Evolutionary conservation across 495 filamentous ascomycete genomes (phyloP).

Genomic region (Diplogelasinospora grovesii): DNA sequence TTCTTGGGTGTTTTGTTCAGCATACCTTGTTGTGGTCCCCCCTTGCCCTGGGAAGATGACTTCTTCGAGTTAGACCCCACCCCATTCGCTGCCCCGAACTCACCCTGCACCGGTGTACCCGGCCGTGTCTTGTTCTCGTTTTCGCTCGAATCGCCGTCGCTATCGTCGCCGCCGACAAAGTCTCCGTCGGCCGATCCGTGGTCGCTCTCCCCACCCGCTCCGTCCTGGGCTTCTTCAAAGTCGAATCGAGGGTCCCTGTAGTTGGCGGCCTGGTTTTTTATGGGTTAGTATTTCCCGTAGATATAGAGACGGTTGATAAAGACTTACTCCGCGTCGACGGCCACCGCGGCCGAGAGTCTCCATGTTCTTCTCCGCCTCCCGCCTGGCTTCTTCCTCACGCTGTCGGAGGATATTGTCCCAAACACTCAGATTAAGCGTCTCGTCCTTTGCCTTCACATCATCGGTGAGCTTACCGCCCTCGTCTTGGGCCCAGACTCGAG

Average conservation of each 20-base stretch:
- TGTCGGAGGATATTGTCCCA: conserved; percentile 86
- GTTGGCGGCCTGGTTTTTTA: conserved; percentile 15
- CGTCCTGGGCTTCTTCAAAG: conserved; percentile 23
- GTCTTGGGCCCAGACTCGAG: conserved; percentile 88
- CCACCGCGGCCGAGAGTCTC: conserved; percentile 80
- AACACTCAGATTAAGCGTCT: conserved; percentile 53
- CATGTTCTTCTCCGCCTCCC: conserved; percentile 55
- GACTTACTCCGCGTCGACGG: conserved; percentile 50
- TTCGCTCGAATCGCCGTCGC: conserved; percentile 19
- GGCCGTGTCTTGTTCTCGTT: conserved; percentile 12
- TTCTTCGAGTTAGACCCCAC: conserved; percentile 6
- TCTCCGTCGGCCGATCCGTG: conserved; percentile 23
- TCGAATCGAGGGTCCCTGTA: conserved; percentile 19
- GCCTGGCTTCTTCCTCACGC: conserved; percentile 67
- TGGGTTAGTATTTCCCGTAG: conserved; percentile 20
- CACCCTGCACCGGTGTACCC: conserved; percentile 13
- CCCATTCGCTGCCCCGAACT: conserved; percentile 10
- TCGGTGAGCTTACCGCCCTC: conserved; percentile 49
- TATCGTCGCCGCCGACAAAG: conserved; percentile 27
- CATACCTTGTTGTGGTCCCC: conserved; percentile 6
- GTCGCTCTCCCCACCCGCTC: conserved; percentile 20
- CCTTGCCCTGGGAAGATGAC: conserved; percentile 6
- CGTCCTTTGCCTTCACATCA: conserved; percentile 46
- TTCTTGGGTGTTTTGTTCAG: background rate
- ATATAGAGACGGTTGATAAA: no score